Conservation (phyloP, 2,329 filamentous ascomycete genomes). For the Fusarium udum region DNA sequence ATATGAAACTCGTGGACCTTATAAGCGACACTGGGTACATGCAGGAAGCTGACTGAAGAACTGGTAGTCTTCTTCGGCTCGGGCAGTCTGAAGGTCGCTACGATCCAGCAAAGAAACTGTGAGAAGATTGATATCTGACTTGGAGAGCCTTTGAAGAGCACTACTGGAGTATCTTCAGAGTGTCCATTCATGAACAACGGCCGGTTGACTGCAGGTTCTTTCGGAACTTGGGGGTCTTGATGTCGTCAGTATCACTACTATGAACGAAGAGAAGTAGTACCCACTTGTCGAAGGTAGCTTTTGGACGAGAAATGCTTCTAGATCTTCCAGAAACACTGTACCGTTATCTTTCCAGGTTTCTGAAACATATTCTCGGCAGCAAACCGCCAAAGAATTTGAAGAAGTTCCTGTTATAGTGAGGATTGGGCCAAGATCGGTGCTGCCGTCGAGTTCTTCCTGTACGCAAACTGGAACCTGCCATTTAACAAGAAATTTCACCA, state of each 20-base stretch:
- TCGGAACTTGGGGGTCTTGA: neutral
- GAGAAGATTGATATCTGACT: neutral
- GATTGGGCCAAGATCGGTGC: neutral
- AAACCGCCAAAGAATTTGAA: neutral
- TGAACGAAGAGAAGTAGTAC: neutral
- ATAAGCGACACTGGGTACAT: neutral
- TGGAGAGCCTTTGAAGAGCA: neutral
- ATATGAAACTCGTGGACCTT: neutral
- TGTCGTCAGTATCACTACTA: neutral
- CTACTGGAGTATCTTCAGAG: neutral
- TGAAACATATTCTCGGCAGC: neutral
- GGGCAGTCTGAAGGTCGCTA: neutral
- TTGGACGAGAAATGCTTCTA: neutral
- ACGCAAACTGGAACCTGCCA: neutral
- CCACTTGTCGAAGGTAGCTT: neutral
- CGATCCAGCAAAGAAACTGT: neutral
- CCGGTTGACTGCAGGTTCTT: neutral
- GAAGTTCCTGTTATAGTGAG: neutral
- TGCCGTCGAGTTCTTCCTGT: neutral
- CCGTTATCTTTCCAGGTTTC: neutral
- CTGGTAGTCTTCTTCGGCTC: neutral
- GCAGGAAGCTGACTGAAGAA: neutral
- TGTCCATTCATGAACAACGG: neutral
- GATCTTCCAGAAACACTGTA: neutral
- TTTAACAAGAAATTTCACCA: neutral